These are phyloP conservation scores for Pythium phragmiticola DNA, from an alignment of 352 stramenopile species.

Conservation along the genomic window DNA sequence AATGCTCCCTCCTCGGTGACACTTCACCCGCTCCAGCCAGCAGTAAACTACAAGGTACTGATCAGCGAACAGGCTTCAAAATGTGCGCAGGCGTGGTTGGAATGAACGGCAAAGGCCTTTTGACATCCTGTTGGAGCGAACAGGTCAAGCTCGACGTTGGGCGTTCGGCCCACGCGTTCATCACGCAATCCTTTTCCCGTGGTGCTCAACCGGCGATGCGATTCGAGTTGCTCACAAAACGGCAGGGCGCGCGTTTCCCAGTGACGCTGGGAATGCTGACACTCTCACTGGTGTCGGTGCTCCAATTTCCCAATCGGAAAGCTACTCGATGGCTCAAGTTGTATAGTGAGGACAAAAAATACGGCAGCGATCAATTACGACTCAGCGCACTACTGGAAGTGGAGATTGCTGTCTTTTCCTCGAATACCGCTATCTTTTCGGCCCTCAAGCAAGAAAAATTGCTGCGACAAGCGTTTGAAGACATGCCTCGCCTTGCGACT, in stretches of 20 bases:
- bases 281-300: slow-evolving; percentile 27
- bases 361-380: not conserved
- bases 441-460: slow-evolving; percentile 18
- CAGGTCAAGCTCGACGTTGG: slow-evolving; percentile 26
- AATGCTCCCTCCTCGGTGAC: slow-evolving; percentile 14
- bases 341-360: slow-evolving; percentile 5
- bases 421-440: not conserved
- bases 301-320: slow-evolving; percentile 10
- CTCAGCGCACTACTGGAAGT: slow-evolving; percentile 24
- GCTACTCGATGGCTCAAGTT: slow-evolving; percentile 25
- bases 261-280: slow-evolving; percentile 26
- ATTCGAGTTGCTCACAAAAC: slow-evolving; percentile 33
- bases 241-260: slow-evolving; percentile 30
- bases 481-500: slow-evolving; percentile 1
- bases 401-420: slow-evolving; percentile 19
- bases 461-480: slow-evolving; percentile 12
- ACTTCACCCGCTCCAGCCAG: not conserved
- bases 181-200: slow-evolving; percentile 22
- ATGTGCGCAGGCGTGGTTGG: not conserved
- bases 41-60: not conserved
- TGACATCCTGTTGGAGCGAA: slow-evolving; percentile 9
- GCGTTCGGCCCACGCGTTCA: slow-evolving; percentile 2
- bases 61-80: slow-evolving; percentile 20
- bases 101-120: not conserved
- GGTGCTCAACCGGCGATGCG: slow-evolving; percentile 40